Conservation (phyloP, 1,139 yeast genomes). For the Hansenula lynferdii region DNA sequence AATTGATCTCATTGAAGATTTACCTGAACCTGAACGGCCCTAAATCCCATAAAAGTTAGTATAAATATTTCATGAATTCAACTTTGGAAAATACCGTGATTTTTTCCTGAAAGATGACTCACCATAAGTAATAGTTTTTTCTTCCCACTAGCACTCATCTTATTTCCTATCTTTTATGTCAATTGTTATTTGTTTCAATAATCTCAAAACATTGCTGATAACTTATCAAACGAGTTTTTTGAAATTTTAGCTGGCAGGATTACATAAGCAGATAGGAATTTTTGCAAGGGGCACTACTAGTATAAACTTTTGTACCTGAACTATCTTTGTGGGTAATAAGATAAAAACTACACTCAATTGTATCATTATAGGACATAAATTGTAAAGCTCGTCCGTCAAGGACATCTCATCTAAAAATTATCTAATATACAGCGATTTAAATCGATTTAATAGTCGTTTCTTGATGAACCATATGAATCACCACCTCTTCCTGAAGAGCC, state of each 20-base stretch:
- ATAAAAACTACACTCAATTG: too few relatives aligned
- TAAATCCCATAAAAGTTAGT: slow-evolving; percentile 4
- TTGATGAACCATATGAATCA: background rate
- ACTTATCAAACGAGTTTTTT: too few relatives aligned
- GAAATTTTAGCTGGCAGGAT: too few relatives aligned
- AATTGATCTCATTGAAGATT: slow-evolving; percentile 94
- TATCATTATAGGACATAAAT: slow-evolving; percentile 2
- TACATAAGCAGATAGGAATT: too few relatives aligned
- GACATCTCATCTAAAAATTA: too few relatives aligned
- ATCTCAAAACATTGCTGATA: too few relatives aligned
- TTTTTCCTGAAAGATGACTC: slow-evolving; percentile 12
- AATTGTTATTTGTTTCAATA: too few relatives aligned
- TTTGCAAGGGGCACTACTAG: too few relatives aligned
- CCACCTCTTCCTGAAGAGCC: background rate
- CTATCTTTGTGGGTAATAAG: too few relatives aligned
- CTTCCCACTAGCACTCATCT: slow-evolving; percentile 21
- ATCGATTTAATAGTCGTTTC: background rate
- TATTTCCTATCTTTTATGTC: background rate
- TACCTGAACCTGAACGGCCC: slow-evolving; percentile 98
- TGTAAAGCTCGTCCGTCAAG: background rate
- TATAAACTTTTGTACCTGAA: too few relatives aligned
- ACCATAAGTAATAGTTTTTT: slow-evolving; percentile 52
- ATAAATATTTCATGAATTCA: background rate
- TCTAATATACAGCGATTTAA: background rate
- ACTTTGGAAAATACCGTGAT: slow-evolving; percentile 27